phyloP scores from a whole-genome alignment of 1,139 yeast genomes.

The Pneumocystis canis region DNA sequence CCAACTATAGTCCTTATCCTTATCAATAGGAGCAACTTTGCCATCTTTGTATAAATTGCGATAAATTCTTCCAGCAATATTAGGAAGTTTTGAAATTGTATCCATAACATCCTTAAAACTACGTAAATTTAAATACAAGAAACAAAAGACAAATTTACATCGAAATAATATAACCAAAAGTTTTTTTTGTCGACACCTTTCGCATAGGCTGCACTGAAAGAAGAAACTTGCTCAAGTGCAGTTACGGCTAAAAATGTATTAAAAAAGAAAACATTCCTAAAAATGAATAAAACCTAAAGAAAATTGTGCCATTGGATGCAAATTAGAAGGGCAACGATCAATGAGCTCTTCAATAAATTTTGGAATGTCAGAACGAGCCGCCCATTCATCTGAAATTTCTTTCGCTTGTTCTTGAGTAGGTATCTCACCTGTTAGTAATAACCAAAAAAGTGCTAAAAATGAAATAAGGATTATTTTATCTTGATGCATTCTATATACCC shows the following conservation, averaged over 20 bases:
- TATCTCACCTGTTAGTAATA: constrained; percentile 45
- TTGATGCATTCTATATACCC: constrained; percentile 21
- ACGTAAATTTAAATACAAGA: neutral
- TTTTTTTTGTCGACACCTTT: constrained; percentile 46
- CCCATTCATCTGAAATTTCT: constrained; percentile 40
- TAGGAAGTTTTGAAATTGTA: constrained; percentile 81
- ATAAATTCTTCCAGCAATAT: constrained; percentile 86
- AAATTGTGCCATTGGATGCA: constrained; percentile 62
- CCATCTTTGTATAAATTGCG: constrained; percentile 82
- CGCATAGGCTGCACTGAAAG: constrained; percentile 49
- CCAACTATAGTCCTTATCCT: constrained; percentile 76
- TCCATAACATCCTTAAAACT: constrained; percentile 49
- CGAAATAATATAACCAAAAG: constrained; percentile 79
- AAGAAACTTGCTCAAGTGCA: constrained; percentile 51
- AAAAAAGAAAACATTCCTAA: neutral
- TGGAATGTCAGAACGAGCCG: constrained; percentile 44
- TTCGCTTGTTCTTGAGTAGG: constrained; percentile 44
- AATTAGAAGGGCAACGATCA: constrained; percentile 40
- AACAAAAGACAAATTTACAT: constrained; percentile 19
- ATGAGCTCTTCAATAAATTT: constrained; percentile 38
- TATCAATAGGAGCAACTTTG: constrained; percentile 49
- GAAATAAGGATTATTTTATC: neutral
- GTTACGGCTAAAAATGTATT: constrained; percentile 31
- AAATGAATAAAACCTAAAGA: constrained; percentile 27
- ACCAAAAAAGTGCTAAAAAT: constrained; percentile 36